phyloP scores from a whole-genome alignment of 1,284 basidiomycete genomes.

The Volvariella surrecta region DNA sequence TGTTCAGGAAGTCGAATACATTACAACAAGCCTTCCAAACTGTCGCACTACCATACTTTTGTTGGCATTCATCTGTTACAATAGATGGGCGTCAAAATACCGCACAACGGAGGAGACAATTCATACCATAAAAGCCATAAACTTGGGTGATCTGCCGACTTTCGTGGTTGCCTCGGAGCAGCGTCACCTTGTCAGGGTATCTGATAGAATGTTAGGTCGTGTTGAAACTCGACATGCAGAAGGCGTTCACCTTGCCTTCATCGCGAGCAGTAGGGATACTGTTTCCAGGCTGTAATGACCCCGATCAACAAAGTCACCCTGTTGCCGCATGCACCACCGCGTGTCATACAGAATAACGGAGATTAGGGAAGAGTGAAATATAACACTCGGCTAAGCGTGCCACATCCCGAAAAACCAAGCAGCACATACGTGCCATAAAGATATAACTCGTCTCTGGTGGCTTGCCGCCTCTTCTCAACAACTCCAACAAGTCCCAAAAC shows the following conservation, averaged over 20 bases:
- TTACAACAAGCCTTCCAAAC: conserved; percentile 96
- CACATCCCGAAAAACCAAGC: conserved; percentile 11
- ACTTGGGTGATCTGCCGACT: conserved; percentile 96
- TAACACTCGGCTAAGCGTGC: conserved; percentile 16
- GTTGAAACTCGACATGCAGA: not conserved
- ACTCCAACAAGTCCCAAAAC: conserved; percentile 92
- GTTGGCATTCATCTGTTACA: conserved; percentile 90
- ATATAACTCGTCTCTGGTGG: conserved; percentile 91
- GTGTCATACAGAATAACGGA: not conserved
- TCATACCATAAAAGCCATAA: conserved; percentile 92
- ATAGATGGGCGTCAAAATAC: not conserved
- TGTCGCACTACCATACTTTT: conserved; percentile 90
- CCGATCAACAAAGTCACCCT: conserved; percentile 98
- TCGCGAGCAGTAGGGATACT: conserved; percentile 79
- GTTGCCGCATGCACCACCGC: conserved; percentile 2
- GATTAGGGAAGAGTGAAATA: conserved; percentile 4
- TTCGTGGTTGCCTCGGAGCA: conserved; percentile 93
- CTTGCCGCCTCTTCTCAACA: conserved; percentile 84
- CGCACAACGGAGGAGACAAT: not conserved
- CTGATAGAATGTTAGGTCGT: too few species aligned
- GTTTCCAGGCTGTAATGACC: conserved; percentile 98
- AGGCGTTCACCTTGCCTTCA: conserved; percentile 75
- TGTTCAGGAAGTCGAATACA: conserved; percentile 91
- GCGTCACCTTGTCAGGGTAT: conserved; percentile 88
- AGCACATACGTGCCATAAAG: conserved; percentile 84